Percentiles rank a stretch among this genome's conserved stretches.
Conservation (phyloP, 768 basidiomycete genomes). For the Suillus cothurnatus region DNA sequence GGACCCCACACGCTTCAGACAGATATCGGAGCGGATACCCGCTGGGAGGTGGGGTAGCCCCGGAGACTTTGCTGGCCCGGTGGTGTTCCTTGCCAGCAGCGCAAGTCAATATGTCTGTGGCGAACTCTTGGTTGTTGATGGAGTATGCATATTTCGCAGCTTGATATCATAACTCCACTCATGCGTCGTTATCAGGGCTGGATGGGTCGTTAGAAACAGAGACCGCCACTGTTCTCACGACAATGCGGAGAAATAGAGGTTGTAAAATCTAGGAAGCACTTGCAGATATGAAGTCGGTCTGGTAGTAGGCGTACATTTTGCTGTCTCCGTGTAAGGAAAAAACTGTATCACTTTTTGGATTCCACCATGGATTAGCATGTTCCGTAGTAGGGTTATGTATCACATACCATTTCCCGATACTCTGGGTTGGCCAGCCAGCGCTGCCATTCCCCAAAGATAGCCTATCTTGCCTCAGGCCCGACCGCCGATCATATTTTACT, state of each 20-base stretch:
- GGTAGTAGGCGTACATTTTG: neutral
- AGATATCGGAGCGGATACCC: constrained; percentile 74
- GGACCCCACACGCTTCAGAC: constrained; percentile 60
- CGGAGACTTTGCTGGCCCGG: constrained; percentile 65
- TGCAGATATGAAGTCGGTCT: neutral
- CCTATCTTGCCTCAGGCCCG: constrained; percentile 6
- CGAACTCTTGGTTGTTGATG: constrained; percentile 67
- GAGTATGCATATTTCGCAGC: constrained; percentile 46
- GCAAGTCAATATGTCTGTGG: constrained; percentile 73
- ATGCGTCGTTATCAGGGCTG: constrained; percentile 47
- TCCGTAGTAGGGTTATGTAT: neutral
- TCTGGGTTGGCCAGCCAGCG: too few species aligned
- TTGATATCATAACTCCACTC: constrained; percentile 3
- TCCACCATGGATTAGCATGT: neutral
- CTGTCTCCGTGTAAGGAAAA: neutral
- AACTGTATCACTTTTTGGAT: neutral
- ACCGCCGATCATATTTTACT: constrained; percentile 1
- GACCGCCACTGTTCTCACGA: constrained; percentile 3
- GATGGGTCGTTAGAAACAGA: constrained; percentile 51
- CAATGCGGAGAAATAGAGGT: neutral
- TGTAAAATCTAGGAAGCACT: neutral
- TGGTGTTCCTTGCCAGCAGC: constrained; percentile 64
- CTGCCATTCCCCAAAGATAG: constrained; percentile 6
- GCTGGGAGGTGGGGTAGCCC: constrained; percentile 69
- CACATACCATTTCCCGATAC: neutral